A percentile compares a stretch with the other conserved stretches of the same genome.
Evolutionary conservation across 2,329 filamentous ascomycete genomes (phyloP).

Genomic region (Verticillium alfalfae): DNA sequence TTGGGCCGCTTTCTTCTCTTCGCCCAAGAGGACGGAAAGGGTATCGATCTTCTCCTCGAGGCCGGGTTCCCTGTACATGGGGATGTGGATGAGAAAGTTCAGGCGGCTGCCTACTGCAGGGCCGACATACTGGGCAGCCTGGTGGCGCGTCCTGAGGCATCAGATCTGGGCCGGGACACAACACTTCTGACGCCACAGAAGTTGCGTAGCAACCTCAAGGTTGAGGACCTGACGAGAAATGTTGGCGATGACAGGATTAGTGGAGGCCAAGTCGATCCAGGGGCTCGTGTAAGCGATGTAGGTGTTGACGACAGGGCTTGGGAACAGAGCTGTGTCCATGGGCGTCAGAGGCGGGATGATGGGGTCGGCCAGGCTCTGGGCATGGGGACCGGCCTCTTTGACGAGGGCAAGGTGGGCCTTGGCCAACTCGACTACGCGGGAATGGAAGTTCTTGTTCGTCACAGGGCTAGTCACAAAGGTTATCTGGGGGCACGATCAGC

Average conservation of each 20-base stretch:
- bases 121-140: slow-evolving; percentile 84
- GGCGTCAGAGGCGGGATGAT: slow-evolving; percentile 67
- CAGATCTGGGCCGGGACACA: slow-evolving; percentile 71
- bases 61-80: slow-evolving; percentile 72
- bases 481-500: slow-evolving; percentile 46
- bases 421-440: slow-evolving; percentile 59
- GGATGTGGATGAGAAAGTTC: slow-evolving; percentile 74
- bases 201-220: slow-evolving; percentile 92
- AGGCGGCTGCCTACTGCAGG: slow-evolving; percentile 74
- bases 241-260: slow-evolving; percentile 76
- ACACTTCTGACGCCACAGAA: slow-evolving; percentile 88
- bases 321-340: slow-evolving; percentile 70
- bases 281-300: slow-evolving; percentile 76
- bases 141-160: no score
- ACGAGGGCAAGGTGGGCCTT: slow-evolving; percentile 46
- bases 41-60: slow-evolving; percentile 26
- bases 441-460: slow-evolving; percentile 67
- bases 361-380: slow-evolving; percentile 46
- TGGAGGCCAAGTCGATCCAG: slow-evolving; percentile 86
- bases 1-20: slow-evolving; percentile 20
- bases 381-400: slow-evolving; percentile 31
- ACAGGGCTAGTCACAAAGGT: slow-evolving; percentile 74
- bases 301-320: slow-evolving; percentile 63
- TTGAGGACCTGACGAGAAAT: slow-evolving; percentile 87
- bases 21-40: neutral